A percentile compares a stretch with the other conserved stretches of the same genome.
Conservation (phyloP, 495 filamentous ascomycete species). For the Cladorrhinum samala region DNA sequence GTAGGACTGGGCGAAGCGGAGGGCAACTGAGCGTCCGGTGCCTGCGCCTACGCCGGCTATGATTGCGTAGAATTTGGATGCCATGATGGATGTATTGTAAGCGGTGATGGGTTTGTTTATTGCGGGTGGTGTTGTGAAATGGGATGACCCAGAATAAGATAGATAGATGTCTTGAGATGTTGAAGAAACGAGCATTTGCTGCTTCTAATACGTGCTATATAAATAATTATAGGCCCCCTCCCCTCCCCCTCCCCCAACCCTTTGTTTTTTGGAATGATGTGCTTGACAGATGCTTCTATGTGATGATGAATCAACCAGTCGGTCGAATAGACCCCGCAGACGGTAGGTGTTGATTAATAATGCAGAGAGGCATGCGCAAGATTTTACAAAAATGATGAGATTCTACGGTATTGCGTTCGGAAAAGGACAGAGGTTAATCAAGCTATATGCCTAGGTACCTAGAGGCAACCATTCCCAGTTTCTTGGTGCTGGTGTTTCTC, state of each 20-base stretch:
- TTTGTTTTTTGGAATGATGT: slow-evolving; percentile 4
- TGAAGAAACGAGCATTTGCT: too few species aligned
- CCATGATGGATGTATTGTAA: slow-evolving; percentile 25
- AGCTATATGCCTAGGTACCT: too few species aligned
- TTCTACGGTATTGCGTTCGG: neutral
- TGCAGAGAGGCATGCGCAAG: neutral
- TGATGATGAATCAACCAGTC: neutral
- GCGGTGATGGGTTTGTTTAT: too few species aligned
- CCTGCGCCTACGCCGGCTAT: slow-evolving; percentile 72
- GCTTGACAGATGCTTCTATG: slow-evolving; percentile 5
- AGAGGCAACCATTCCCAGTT: too few species aligned
- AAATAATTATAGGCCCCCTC: too few species aligned
- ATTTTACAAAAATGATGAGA: slow-evolving; percentile 6
- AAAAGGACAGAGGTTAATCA: neutral
- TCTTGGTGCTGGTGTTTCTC: too few species aligned
- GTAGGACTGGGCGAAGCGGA: slow-evolving; percentile 64
- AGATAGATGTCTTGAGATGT: too few species aligned
- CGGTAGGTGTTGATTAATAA: slow-evolving; percentile 13
- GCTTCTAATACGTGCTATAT: neutral
- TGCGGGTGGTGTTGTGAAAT: too few species aligned
- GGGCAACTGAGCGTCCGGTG: slow-evolving; percentile 55
- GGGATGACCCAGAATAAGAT: too few species aligned
- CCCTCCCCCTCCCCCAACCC: too few species aligned
- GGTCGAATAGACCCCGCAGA: slow-evolving; percentile 8
- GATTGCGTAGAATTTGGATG: slow-evolving; percentile 53